These are phyloP conservation scores for Bipolaris zeicola DNA, from an alignment of 2,329 filamentous ascomycete species.

Conservation along the genomic window DNA sequence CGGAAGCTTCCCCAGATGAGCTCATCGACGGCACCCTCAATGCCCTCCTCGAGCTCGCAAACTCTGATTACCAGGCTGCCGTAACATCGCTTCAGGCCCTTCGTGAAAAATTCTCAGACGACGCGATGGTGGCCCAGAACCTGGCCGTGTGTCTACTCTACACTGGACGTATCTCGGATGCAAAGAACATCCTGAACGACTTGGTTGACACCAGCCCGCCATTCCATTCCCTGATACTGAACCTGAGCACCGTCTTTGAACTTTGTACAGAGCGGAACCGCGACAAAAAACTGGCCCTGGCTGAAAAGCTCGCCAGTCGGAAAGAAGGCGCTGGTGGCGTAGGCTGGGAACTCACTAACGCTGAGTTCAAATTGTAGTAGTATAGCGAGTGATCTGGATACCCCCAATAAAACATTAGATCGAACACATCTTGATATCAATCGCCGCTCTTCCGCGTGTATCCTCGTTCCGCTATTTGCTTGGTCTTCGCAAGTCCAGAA, in stretches of 20 bases:
- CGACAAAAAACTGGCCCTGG: constrained; percentile 71
- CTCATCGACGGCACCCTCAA: constrained; percentile 56
- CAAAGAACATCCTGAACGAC: constrained; percentile 68
- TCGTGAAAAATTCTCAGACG: constrained; percentile 53
- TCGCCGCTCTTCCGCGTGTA: background rate
- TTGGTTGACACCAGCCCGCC: constrained; percentile 63
- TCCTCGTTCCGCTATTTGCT: no score
- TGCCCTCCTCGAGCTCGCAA: constrained; percentile 78
- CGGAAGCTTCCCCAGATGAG: constrained; percentile 29
- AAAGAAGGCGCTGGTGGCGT: constrained; percentile 55
- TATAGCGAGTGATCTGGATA: constrained; percentile 1
- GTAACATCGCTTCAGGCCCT: constrained; percentile 65
- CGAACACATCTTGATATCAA: background rate
- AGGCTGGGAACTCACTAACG: constrained; percentile 73
- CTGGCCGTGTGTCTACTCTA: constrained; percentile 84
- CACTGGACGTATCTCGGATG: constrained; percentile 69
- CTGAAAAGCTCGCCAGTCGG: constrained; percentile 69
- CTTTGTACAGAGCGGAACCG: constrained; percentile 80
- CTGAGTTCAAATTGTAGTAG: constrained; percentile 76
- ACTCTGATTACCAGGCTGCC: constrained; percentile 72
- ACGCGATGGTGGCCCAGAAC: constrained; percentile 80
- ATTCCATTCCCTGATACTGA: constrained; percentile 85
- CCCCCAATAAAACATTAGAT: background rate
- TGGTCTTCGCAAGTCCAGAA: constrained; percentile 50
- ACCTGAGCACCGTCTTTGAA: constrained; percentile 89